phyloP scores from a whole-genome alignment of 2,329 filamentous ascomycete species.

The Sarocladium brachiariae region DNA sequence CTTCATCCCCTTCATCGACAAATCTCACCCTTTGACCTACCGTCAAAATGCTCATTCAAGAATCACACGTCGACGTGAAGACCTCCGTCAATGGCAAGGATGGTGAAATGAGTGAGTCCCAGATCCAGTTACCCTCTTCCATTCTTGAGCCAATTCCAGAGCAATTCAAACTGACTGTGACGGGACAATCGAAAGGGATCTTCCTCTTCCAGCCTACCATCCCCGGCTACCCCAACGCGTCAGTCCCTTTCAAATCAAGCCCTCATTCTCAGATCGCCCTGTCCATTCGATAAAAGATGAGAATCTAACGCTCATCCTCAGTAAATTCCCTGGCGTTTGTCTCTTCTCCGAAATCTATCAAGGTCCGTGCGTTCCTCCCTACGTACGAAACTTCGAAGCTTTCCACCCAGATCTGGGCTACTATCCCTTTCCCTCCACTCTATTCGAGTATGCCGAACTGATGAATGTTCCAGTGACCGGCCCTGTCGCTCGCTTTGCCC shows the following conservation, averaged over 20 bases:
- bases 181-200: constrained; percentile 54
- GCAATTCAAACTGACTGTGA: not conserved
- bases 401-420: too few species aligned
- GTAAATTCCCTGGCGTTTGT: constrained; percentile 74
- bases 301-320: constrained; percentile 18
- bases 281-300: too few species aligned
- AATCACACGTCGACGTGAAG: constrained; percentile 44
- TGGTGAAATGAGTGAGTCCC: constrained; percentile 42
- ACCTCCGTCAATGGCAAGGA: constrained; percentile 47
- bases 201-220: constrained; percentile 85
- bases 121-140: too few species aligned
- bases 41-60: constrained; percentile 44
- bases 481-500: constrained; percentile 79
- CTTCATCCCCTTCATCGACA: not conserved
- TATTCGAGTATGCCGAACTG: too few species aligned
- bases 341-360: constrained; percentile 95
- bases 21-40: too few species aligned
- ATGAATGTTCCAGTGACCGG: constrained; percentile 61
- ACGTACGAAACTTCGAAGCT: too few species aligned
- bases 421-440: too few species aligned
- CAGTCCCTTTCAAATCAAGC: constrained; percentile 28
- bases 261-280: too few species aligned
- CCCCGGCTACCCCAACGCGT: constrained; percentile 79
- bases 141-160: too few species aligned
- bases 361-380: constrained; percentile 48